phyloP scores from a whole-genome alignment of 2,329 filamentous ascomycete genomes.

The Dendrostoma leiphaemia region DNA sequence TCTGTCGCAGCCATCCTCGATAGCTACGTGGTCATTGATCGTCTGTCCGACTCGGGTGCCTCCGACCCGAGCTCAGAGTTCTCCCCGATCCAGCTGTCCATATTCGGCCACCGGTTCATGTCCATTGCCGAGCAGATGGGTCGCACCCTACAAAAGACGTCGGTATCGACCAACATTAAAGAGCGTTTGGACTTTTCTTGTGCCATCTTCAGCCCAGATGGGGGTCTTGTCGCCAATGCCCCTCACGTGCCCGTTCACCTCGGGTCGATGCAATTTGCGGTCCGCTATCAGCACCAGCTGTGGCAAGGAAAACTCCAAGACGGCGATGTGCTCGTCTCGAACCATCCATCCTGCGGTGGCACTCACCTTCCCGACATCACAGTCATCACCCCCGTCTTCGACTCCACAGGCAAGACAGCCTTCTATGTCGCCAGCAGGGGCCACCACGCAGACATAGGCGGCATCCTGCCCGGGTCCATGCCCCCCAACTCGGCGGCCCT shows the following conservation, averaged over 20 bases:
- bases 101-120: conserved; percentile 82
- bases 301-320: conserved; percentile 50
- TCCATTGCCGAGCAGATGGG: conserved; percentile 84
- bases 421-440: conserved; percentile 64
- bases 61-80: conserved; percentile 72
- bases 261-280: conserved; percentile 77
- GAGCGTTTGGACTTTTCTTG: conserved; percentile 81
- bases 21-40: conserved; percentile 41
- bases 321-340: conserved; percentile 36
- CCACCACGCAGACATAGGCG: conserved; percentile 49
- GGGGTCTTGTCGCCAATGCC: conserved; percentile 71
- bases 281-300: conserved; percentile 65
- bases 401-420: conserved; percentile 36
- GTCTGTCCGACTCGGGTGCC: neutral
- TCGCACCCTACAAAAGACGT: conserved; percentile 74
- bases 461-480: conserved; percentile 74
- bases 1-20: conserved; percentile 47
- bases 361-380: conserved; percentile 39
- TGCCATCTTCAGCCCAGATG: conserved; percentile 72
- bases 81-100: conserved; percentile 72
- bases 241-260: conserved; percentile 76
- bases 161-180: conserved; percentile 76
- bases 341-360: conserved; percentile 34
- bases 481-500: conserved; percentile 64
- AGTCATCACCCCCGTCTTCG: conserved; percentile 34